Percentiles rank a stretch among this genome's conserved stretches.
These are phyloP conservation scores for Keqinozyma sinolaborantium DNA, from an alignment of 1,139 yeast genomes.

Conservation along the genomic window DNA sequence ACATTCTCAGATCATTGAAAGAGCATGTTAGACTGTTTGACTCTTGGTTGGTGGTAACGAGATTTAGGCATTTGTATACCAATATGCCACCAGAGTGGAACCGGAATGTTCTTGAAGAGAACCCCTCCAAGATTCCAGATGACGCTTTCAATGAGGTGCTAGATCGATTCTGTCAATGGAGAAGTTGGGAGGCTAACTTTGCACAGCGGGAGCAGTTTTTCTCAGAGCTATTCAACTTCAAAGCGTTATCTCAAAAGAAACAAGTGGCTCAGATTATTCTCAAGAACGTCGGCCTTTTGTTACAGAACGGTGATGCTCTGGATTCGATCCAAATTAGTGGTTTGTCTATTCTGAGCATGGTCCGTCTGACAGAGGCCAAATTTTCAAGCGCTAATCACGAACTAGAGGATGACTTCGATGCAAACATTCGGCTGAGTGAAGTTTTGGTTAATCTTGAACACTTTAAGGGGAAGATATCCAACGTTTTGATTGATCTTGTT, in stretches of 20 bases:
- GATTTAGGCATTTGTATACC: constrained; percentile 70
- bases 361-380: constrained; percentile 5
- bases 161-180: constrained; percentile 71
- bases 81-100: constrained; percentile 59
- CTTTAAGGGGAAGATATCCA: constrained; percentile 22
- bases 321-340: constrained; percentile 3
- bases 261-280: constrained; percentile 6
- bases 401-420: constrained; percentile 10
- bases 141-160: constrained; percentile 55
- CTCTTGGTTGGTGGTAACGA: constrained; percentile 81
- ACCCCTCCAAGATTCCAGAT: constrained; percentile 40
- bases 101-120: constrained; percentile 14
- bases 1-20: constrained; percentile 64
- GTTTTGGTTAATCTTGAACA: constrained; percentile 17
- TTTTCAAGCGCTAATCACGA: constrained; percentile 8
- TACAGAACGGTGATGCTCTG: constrained; percentile 2
- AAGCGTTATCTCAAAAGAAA: constrained; percentile 6
- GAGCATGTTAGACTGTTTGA: constrained; percentile 78
- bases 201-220: constrained; percentile 52
- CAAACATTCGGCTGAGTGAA: constrained; percentile 10
- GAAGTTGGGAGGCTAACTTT: constrained; percentile 76
- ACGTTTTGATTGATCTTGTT: constrained; percentile 1
- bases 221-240: constrained; percentile 31
- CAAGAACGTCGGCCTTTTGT: constrained; percentile 4
- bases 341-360: constrained; percentile 1